Base-by-base conservation (phyloP, 2,329 filamentous ascomycete genomes). In the Claviceps cyperi region DNA sequence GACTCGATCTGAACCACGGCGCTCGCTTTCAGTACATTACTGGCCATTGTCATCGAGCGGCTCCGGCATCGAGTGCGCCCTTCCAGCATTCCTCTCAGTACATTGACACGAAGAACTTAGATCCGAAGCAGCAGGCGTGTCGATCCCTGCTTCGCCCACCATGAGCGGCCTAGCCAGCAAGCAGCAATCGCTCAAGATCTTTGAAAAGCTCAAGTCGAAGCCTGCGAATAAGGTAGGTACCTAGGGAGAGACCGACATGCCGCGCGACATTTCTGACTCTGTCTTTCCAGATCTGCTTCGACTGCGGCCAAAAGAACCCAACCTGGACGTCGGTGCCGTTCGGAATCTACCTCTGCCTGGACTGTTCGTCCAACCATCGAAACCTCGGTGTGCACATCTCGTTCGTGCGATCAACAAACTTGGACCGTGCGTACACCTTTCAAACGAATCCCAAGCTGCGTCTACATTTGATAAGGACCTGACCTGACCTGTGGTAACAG, bases 351-450 rank as follows among this genome's bases (percentile, higher is more conserved):
- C 81, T 98, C 21, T 98, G 92, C 64, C 83, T 98, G 61, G 92
- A 98, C 71, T 98, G 92, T 73, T 96, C 91, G 41, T 85, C 91
- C 51, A 89, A 96, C 68, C 92, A 98, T 69, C 84, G 92, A 60
- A 97, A 97, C 69, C 82, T 98, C 61, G 92, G 92, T 68, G 91
- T 97, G 53, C 92, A 98, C 70, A 96, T 98, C 70, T 96, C 91
- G 59, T 98, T 98, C 74, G 92, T 98, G 62, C 85, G 92, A 62
- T 97, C 91, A 54, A 97, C 91, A 54, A 96, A 96, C 68, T 85
- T 98, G 67, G 92, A 98, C 68, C 89, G 91, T 97, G 86, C 64
- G 88, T 64, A 32, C 53, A 50, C 43, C 35, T 24, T 53, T 6
- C 8, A 35, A 32, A 43, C 14, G 19, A n/a, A 17, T 35, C 43